A percentile compares a stretch with the other conserved stretches of the same genome.
These are phyloP conservation scores for Gomphus bonarii DNA, from an alignment of 1,284 basidiomycete species.

Conservation along the genomic window DNA sequence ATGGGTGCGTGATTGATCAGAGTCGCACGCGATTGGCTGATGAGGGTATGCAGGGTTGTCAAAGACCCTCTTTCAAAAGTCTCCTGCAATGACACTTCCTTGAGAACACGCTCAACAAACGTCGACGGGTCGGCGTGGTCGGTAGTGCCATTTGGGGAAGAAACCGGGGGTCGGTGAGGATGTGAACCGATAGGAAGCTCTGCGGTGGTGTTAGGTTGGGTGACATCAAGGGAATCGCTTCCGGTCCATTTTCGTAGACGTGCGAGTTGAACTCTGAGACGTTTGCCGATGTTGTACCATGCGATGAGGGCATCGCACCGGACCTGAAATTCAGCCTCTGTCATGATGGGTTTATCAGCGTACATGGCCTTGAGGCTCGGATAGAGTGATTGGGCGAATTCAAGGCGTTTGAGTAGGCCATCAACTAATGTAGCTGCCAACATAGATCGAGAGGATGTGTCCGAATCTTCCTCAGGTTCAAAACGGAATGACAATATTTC, in stretches of 20 bases:
- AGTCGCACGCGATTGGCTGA: conserved; percentile 80
- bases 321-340: conserved; percentile 56
- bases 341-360: conserved; percentile 64
- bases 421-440: conserved; percentile 62
- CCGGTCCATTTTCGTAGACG: conserved; percentile 88
- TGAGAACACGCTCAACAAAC: conserved; percentile 91
- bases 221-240: conserved; percentile 82
- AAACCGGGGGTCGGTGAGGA: conserved; percentile 6
- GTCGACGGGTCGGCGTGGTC: conserved; percentile 45
- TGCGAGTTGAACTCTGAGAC: conserved; percentile 66
- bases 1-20: conserved; percentile 71
- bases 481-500: conserved; percentile 73
- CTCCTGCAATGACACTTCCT: conserved; percentile 90
- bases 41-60: conserved; percentile 76
- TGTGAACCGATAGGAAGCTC: conserved; percentile 39
- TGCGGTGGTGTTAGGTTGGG: conserved; percentile 55
- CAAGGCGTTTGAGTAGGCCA: conserved; percentile 66
- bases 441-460: conserved; percentile 27
- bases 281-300: conserved; percentile 78
- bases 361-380: conserved; percentile 77
- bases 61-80: conserved; percentile 94
- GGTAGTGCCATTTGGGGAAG: conserved; percentile 10
- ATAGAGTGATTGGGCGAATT: conserved; percentile 81
- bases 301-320: conserved; percentile 82
- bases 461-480: conserved; percentile 24